Evolutionary conservation across 2,329 filamentous ascomycete genomes (phyloP), one percentile per base, ranked within the genome.

Genomic region (Aureobasidium sp.): DNA sequence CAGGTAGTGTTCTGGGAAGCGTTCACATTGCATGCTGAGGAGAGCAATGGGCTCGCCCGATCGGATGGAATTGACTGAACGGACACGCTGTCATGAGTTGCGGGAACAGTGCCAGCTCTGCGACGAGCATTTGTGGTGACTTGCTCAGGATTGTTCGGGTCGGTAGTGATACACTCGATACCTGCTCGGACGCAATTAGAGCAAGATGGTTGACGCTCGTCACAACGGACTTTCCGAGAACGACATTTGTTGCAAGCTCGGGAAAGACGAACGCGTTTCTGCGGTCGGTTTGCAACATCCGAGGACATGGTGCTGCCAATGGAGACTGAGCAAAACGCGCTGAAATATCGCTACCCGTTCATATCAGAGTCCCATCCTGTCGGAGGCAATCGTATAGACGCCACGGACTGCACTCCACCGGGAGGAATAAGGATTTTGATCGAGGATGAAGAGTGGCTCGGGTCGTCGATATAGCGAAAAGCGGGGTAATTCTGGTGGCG

Each of bases 211-310:
- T 64, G 63, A 29, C 56, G 62, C 56, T 64, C 64, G 53, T 64
- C 64, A 52, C 63, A 64, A 34, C 64, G 63, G 27, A 66, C 61
- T 32, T 63, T 64, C 46, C 63, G 57, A 36, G 53, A 64, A 29
- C 63, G 63, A 61, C 63, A 64, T 41, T 47, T 60, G 53, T 65
- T 63, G 46, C 64, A 66, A 13, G 64, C 61, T 41, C 64, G 55
- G 50, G 64, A 66, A 39, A 66, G 51, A 26, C 64, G 62, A 32
- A 64, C 41, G 39, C 61, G 50, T 39, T 66, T 62, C 26, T 53
- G 26, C 13, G 57, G 29, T 56, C 50, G 50, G 50, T 41, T 53
- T 13, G 50, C 26, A n/a, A 29, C 50, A 23, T 53, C 50, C 50
- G 50, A 39, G 41, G 50, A 41, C 50, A 53, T 53, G 34, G 5